These are phyloP conservation scores for Peniophora sp. DNA, from an alignment of 1,284 basidiomycete genomes.

Conservation along the genomic window DNA sequence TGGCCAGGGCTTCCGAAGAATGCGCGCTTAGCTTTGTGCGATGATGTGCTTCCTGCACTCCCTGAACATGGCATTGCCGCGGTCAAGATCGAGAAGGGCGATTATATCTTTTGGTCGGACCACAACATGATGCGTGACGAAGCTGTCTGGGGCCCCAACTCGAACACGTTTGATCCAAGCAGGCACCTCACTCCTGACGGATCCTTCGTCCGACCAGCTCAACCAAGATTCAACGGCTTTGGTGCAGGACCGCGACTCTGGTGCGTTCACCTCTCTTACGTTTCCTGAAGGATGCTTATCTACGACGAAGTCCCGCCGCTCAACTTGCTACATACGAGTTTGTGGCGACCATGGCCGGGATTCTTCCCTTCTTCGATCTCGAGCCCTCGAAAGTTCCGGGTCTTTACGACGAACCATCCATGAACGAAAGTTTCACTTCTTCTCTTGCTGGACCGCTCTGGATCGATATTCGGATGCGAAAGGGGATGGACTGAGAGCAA, in stretches of 20 bases:
- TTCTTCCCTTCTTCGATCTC: conserved; percentile 15
- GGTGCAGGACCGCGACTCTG: conserved; percentile 16
- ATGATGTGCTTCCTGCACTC: conserved; percentile 17
- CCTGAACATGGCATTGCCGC: conserved; percentile 9
- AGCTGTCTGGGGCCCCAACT: conserved; percentile 14
- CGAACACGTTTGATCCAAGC: conserved; percentile 14
- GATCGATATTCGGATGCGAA: conserved; percentile 1
- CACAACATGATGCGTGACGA: conserved; percentile 15
- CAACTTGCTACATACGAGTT: conserved; percentile 17
- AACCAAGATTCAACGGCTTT: conserved; percentile 15
- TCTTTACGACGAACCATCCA: conserved; percentile 2
- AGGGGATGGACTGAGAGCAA: conserved; percentile 16
- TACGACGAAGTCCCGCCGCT: conserved; percentile 12
- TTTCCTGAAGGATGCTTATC: background rate
- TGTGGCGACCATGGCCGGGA: conserved; percentile 11
- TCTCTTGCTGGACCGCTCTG: conserved; percentile 1
- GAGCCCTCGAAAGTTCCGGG: conserved; percentile 2
- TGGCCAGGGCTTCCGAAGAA: conserved; percentile 22
- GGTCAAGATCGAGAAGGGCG: conserved; percentile 14
- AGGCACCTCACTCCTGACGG: conserved; percentile 13
- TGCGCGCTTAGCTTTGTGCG: conserved; percentile 13
- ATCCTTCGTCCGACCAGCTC: conserved; percentile 12
- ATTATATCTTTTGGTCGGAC: conserved; percentile 20
- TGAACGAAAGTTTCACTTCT: conserved; percentile 3
- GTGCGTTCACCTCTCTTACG: conserved; percentile 8